Evolutionary conservation across 2,329 filamentous ascomycete species (phyloP).

Genomic region (Metarhizium humberi): DNA sequence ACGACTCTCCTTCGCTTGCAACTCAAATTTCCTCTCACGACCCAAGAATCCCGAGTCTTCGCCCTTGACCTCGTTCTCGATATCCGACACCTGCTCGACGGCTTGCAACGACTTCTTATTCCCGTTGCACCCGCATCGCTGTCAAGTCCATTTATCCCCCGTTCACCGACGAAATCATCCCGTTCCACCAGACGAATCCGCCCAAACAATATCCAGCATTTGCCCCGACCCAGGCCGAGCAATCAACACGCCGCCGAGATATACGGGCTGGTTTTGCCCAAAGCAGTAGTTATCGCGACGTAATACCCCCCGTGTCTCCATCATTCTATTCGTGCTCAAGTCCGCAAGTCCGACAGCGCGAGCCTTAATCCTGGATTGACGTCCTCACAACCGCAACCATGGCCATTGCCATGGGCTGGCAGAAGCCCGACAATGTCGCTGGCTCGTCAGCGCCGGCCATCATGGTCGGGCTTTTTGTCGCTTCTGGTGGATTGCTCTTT

Average conservation of each 20-base stretch:
- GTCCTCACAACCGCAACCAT: slow-evolving; percentile 41
- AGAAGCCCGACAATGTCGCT: slow-evolving; percentile 66
- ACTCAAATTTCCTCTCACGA: not conserved
- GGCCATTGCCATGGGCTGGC: slow-evolving; percentile 61
- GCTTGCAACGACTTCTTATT: not conserved
- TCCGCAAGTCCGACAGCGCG: not conserved
- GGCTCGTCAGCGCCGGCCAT: slow-evolving; percentile 64
- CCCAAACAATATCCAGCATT: not conserved
- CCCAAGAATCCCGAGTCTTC: not conserved
- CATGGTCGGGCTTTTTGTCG: slow-evolving; percentile 63
- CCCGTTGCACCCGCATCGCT: not conserved
- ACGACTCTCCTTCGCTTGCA: not conserved
- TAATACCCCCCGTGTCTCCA: not conserved
- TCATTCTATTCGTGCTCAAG: not conserved
- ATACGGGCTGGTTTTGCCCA: not conserved
- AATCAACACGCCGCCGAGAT: not conserved
- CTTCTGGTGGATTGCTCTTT: slow-evolving; percentile 59
- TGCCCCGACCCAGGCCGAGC: not conserved
- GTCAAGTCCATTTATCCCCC: not conserved
- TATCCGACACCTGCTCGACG: not conserved
- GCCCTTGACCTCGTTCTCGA: not conserved
- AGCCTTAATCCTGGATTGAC: slow-evolving; percentile 36
- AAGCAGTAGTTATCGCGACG: not conserved
- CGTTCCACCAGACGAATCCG: not conserved
- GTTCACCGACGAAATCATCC: not conserved